Evolutionary conservation across 345 rosid genomes (phyloP).

Genomic region (Eucalyptus polybractea): DNA sequence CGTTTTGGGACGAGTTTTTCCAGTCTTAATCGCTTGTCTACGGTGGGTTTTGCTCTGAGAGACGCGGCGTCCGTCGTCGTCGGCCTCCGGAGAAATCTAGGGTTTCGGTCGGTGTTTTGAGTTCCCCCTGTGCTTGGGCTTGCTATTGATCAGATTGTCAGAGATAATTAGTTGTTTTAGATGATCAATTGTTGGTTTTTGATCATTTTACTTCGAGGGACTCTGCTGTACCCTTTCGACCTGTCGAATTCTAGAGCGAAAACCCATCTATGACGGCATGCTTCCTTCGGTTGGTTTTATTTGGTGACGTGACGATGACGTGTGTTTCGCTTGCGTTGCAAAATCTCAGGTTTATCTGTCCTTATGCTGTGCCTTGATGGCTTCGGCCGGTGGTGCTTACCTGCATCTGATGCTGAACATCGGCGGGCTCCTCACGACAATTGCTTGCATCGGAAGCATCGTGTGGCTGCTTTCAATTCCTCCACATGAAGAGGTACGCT

Average conservation of each 20-base stretch:
- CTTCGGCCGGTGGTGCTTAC: slow-evolving; percentile 71
- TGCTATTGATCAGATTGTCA: neutral
- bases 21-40: neutral
- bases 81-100: neutral
- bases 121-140: neutral
- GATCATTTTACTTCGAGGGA: neutral
- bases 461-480: slow-evolving; percentile 54
- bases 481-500: slow-evolving; percentile 43
- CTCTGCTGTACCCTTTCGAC: neutral
- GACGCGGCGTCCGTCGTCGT: neutral
- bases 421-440: slow-evolving; percentile 70
- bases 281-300: neutral
- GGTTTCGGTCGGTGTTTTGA: neutral
- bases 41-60: neutral
- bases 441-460: slow-evolving; percentile 57
- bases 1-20: neutral
- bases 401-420: slow-evolving; percentile 72
- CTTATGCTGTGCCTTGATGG: slow-evolving; percentile 62
- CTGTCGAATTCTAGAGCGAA: neutral
- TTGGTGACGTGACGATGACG: neutral
- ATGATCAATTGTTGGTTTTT: neutral
- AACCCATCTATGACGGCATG: neutral
- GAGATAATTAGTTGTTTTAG: neutral
- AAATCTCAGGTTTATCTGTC: slow-evolving; percentile 62
- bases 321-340: too few species aligned